Conservation (phyloP, 164 flowering plant species). For the Stephania japonica region DNA sequence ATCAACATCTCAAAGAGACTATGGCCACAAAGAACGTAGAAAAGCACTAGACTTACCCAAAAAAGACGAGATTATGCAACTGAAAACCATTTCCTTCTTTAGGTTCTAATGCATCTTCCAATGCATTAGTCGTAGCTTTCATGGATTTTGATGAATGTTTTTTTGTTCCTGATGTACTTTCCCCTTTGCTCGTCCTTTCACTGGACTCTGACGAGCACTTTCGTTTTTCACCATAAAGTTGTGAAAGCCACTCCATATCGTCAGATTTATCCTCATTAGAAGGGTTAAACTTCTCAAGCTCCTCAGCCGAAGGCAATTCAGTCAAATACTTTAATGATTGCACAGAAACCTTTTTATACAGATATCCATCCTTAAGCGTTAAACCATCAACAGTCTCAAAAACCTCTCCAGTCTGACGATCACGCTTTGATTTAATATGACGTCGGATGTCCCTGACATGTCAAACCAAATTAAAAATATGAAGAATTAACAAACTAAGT, state of each 20-base stretch:
- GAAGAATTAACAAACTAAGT: not conserved
- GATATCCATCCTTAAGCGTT: constrained; percentile 87
- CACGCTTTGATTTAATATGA: constrained; percentile 60
- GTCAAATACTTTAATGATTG: constrained; percentile 63
- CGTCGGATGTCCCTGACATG: constrained; percentile 63
- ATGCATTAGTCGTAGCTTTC: constrained; percentile 18
- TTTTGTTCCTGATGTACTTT: constrained; percentile 14
- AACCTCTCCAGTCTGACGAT: constrained; percentile 54
- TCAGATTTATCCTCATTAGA: constrained; percentile 40
- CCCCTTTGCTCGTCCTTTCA: not conserved
- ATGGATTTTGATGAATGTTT: constrained; percentile 14
- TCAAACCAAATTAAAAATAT: constrained; percentile 6
- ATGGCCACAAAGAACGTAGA: not conserved
- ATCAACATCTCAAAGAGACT: not conserved
- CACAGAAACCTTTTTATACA: constrained; percentile 73
- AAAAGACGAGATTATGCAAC: constrained; percentile 65
- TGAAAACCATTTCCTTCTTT: constrained; percentile 34
- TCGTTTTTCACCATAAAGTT: constrained; percentile 59
- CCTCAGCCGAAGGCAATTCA: constrained; percentile 62
- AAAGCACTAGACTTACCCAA: constrained; percentile 50
- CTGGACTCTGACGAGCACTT: constrained; percentile 13
- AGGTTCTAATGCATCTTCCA: constrained; percentile 16
- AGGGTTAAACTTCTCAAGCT: constrained; percentile 59
- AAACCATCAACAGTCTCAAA: constrained; percentile 72
- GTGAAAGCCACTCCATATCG: constrained; percentile 67